Percentiles rank a stretch among this genome's conserved stretches.
These are phyloP conservation scores for Boletales sp. DNA, from an alignment of 768 basidiomycete species.

Conservation along the genomic window DNA sequence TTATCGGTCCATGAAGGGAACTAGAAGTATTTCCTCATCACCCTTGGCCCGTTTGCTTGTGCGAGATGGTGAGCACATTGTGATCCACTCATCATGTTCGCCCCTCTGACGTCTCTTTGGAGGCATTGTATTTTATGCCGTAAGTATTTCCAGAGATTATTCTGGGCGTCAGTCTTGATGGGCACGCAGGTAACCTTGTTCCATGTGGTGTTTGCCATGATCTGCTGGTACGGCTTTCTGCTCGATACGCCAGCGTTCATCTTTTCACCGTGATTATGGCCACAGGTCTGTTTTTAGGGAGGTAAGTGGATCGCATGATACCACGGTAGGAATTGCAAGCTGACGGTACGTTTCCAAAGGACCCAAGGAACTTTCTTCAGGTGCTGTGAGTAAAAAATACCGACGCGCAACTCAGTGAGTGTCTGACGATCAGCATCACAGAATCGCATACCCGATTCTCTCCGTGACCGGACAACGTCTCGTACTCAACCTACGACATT, in stretches of 20 bases:
- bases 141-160: background rate
- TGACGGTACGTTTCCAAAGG: background rate
- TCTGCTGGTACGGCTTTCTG: background rate
- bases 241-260: background rate
- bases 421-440: background rate
- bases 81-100: background rate
- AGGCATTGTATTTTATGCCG: background rate
- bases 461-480: background rate
- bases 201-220: background rate
- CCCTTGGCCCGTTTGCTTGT: background rate
- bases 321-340: background rate
- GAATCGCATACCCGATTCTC: background rate
- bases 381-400: background rate
- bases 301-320: background rate
- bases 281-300: background rate
- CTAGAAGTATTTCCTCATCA: background rate
- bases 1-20: background rate
- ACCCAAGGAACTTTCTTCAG: background rate
- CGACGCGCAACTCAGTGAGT: background rate
- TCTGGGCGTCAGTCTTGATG: background rate
- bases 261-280: background rate
- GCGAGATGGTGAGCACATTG: conserved; percentile 10
- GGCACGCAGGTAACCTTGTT: background rate
- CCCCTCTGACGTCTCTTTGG: background rate
- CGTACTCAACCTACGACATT: background rate